Conservation (phyloP, 2,329 filamentous ascomycete species). For the Microdochium trichocladiopsis region DNA sequence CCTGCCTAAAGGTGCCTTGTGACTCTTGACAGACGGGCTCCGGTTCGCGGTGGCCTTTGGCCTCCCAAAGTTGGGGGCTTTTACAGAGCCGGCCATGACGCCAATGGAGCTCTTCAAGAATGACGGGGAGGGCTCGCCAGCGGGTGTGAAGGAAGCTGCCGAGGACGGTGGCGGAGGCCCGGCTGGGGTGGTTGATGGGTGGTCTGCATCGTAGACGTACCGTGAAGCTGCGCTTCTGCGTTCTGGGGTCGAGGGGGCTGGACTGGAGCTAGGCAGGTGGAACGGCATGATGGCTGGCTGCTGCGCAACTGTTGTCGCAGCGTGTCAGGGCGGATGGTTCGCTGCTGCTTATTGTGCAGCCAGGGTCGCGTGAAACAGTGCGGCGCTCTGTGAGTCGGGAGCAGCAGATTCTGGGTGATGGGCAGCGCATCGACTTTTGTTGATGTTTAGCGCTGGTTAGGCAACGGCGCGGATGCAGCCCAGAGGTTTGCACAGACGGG, state of each 20-base stretch:
- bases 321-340: too few relatives aligned
- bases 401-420: too few relatives aligned
- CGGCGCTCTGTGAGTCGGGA: too few relatives aligned
- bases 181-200: conserved; percentile 46
- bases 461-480: background rate
- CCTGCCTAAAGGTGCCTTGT: conserved; percentile 38
- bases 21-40: conserved; percentile 23
- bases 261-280: conserved; percentile 34
- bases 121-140: conserved; percentile 47
- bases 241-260: conserved; percentile 43
- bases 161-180: conserved; percentile 42
- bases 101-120: conserved; percentile 48
- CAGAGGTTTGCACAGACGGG: background rate
- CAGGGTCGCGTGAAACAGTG: too few relatives aligned
- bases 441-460: background rate
- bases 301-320: background rate
- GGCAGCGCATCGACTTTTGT: background rate
- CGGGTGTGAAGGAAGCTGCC: conserved; percentile 46
- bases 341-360: too few relatives aligned
- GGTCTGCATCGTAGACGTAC: conserved; percentile 30
- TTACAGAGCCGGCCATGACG: conserved; percentile 28
- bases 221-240: conserved; percentile 21
- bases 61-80: conserved; percentile 30
- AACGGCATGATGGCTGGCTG: conserved; percentile 15
- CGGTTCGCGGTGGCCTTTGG: conserved; percentile 17